Percentiles rank a stretch among this genome's conserved stretches.
phyloP scores from a whole-genome alignment of 2,329 filamentous ascomycete genomes.

The Trichoderma sp. region DNA sequence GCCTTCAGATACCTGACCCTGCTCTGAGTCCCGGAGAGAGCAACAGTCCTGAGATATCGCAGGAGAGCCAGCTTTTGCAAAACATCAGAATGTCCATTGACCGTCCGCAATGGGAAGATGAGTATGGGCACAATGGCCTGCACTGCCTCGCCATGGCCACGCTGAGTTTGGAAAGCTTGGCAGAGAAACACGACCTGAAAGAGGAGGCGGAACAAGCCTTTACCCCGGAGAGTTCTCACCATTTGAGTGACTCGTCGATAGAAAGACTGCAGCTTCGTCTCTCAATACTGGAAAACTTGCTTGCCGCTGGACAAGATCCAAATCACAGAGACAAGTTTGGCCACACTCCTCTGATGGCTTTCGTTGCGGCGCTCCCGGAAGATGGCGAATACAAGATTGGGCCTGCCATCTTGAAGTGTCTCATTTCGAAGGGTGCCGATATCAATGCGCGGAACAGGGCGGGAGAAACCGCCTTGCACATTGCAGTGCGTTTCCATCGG shows the following conservation, averaged over 20 bases:
- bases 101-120: slow-evolving; percentile 36
- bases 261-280: slow-evolving; percentile 39
- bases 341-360: slow-evolving; percentile 60
- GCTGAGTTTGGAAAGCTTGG: slow-evolving; percentile 47
- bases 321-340: slow-evolving; percentile 58
- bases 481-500: slow-evolving; percentile 57
- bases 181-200: slow-evolving; percentile 38
- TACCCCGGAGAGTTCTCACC: slow-evolving; percentile 33
- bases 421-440: slow-evolving; percentile 49
- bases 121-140: slow-evolving; percentile 57
- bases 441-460: slow-evolving; percentile 56
- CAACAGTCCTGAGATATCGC: slow-evolving; percentile 20
- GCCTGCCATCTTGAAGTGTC: slow-evolving; percentile 49
- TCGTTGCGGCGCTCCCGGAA: slow-evolving; percentile 54
- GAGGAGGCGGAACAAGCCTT: not conserved
- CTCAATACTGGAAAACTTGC: slow-evolving; percentile 37
- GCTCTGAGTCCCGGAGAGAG: slow-evolving; percentile 6
- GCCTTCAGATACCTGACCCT: slow-evolving; percentile 12
- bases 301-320: slow-evolving; percentile 48
- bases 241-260: slow-evolving; percentile 42
- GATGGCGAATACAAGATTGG: slow-evolving; percentile 55
- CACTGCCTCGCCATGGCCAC: slow-evolving; percentile 62
- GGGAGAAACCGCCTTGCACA: slow-evolving; percentile 59
- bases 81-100: slow-evolving; percentile 31
- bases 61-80: slow-evolving; percentile 35